A percentile compares a stretch with the other conserved stretches of the same genome.
Conservation (phyloP, 768 basidiomycete species). For the Psilocybe tampanensis region DNA sequence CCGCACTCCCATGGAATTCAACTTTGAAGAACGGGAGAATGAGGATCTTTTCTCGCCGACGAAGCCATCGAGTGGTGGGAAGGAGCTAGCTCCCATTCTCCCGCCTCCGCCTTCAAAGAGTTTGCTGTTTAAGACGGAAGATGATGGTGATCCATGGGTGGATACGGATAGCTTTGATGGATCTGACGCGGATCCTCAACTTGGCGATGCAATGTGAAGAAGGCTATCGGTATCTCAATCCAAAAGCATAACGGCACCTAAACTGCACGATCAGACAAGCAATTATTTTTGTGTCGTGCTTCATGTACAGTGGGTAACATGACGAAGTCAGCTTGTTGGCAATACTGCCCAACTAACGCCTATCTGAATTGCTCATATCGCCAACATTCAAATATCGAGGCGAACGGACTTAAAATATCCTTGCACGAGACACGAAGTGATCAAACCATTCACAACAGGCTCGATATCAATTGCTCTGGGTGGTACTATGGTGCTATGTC, state of each 20-base stretch:
- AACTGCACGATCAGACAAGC: not conserved
- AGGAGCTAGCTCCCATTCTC: not conserved
- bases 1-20: slow-evolving; percentile 12
- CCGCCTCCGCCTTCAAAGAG: slow-evolving; percentile 1
- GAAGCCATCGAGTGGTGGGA: not conserved
- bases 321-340: not conserved
- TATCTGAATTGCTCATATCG: not conserved
- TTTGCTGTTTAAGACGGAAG: slow-evolving; percentile 13
- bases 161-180: slow-evolving; percentile 26
- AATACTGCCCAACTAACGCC: not conserved
- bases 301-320: not conserved
- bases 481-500: too few species aligned
- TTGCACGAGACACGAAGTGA: too few species aligned
- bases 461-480: too few species aligned
- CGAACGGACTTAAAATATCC: not conserved
- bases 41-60: slow-evolving; percentile 10
- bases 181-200: slow-evolving; percentile 14
- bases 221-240: not conserved
- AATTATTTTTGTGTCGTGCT: not conserved
- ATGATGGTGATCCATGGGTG: slow-evolving; percentile 26
- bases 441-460: too few species aligned
- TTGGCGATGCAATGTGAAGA: not conserved
- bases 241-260: not conserved
- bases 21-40: slow-evolving; percentile 11
- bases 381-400: not conserved